A percentile compares a stretch with the other conserved stretches of the same genome.
These are phyloP conservation scores for Brassica rapa DNA, from an alignment of 345 rosid genomes.

Conservation along the genomic window DNA sequence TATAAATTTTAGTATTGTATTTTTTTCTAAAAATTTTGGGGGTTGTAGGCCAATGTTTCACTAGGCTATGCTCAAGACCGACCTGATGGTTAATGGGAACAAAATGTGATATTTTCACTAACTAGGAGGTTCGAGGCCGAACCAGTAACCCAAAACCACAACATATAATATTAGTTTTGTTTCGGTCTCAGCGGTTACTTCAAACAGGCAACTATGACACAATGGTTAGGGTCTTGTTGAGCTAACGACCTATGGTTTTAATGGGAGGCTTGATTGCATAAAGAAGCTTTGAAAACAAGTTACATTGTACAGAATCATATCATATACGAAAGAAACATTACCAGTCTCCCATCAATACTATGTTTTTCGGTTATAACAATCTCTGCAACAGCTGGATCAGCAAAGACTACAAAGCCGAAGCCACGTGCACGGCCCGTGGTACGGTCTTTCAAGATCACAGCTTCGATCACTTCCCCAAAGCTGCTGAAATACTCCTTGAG, in stretches of 20 bases:
- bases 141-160: no score
- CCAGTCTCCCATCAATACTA: constrained; percentile 93
- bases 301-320: constrained; percentile 33
- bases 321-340: constrained; percentile 31
- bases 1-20: no score
- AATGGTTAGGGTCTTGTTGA: no score
- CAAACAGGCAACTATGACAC: no score
- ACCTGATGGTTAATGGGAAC: background rate
- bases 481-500: constrained; percentile 86
- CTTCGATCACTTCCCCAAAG: constrained; percentile 93
- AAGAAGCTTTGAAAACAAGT: constrained; percentile 41
- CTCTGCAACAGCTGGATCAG: constrained; percentile 90
- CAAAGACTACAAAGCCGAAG: constrained; percentile 90
- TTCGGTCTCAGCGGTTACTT: no score
- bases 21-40: no score
- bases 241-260: no score
- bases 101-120: background rate
- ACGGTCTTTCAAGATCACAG: constrained; percentile 97
- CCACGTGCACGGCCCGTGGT: constrained; percentile 99
- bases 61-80: no score
- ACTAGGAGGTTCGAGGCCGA: no score
- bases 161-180: no score
- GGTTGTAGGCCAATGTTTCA: no score
- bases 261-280: background rate
- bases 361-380: constrained; percentile 83